phyloP scores from a whole-genome alignment of 257 asterid species.

The Anisodus tanguticus region DNA sequence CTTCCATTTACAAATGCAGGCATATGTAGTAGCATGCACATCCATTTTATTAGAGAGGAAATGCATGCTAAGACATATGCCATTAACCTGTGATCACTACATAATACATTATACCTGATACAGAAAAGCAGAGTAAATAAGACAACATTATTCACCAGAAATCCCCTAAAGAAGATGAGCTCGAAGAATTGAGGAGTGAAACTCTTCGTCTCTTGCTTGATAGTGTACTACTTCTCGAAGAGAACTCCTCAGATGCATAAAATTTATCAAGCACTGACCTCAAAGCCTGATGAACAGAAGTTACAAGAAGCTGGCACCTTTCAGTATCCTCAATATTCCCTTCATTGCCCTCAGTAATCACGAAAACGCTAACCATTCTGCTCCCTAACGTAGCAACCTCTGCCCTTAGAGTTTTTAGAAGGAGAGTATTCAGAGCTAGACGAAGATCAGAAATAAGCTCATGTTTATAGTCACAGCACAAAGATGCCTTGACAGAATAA shows the following conservation, averaged over 20 bases:
- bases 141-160: conserved; percentile 52
- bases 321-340: conserved; percentile 37
- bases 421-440: conserved; percentile 69
- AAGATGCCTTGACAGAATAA: conserved; percentile 59
- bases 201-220: conserved; percentile 69
- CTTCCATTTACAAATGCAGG: conserved; percentile 37
- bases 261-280: conserved; percentile 78
- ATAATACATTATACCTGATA: conserved; percentile 12
- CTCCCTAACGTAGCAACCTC: conserved; percentile 77
- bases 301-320: conserved; percentile 45
- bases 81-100: conserved; percentile 33
- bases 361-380: conserved; percentile 72
- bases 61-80: conserved; percentile 75
- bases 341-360: conserved; percentile 47
- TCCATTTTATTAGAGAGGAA: conserved; percentile 50
- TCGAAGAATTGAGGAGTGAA: conserved; percentile 51
- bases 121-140: conserved; percentile 26
- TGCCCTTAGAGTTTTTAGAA: conserved; percentile 55
- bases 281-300: conserved; percentile 59
- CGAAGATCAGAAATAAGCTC: conserved; percentile 64
- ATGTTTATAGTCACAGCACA: conserved; percentile 77
- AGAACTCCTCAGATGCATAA: conserved; percentile 78
- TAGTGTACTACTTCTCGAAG: conserved; percentile 55
- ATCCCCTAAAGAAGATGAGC: conserved; percentile 53
- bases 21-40: conserved; percentile 78